phyloP scores from a whole-genome alignment of 805 yeast species.

The Candida germanica region DNA sequence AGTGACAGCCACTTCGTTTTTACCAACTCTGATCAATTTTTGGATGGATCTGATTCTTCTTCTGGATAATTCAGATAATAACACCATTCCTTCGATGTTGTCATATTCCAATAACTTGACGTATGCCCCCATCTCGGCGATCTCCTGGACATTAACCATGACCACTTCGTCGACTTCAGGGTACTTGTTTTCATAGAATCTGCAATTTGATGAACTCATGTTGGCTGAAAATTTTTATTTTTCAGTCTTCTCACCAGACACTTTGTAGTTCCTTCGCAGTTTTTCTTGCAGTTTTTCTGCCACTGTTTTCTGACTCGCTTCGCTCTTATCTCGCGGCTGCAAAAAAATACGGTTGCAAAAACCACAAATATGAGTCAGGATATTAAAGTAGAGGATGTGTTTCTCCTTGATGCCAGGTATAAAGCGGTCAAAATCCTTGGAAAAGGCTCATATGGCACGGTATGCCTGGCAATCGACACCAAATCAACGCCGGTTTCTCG shows the following conservation, averaged over 20 bases:
- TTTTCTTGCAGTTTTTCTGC: too few species aligned
- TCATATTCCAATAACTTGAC: slow-evolving; percentile 94
- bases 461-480: slow-evolving; percentile 69
- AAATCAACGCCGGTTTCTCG: slow-evolving; percentile 17
- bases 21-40: slow-evolving; percentile 95
- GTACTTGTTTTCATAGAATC: slow-evolving; percentile 96
- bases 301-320: too few species aligned
- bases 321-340: too few species aligned
- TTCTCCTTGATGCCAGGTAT: slow-evolving; percentile 62
- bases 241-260: too few species aligned
- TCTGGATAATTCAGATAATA: slow-evolving; percentile 92
- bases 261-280: too few species aligned
- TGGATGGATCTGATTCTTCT: slow-evolving; percentile 98
- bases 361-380: slow-evolving; percentile 4
- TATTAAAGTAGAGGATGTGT: slow-evolving; percentile 27
- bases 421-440: slow-evolving; percentile 60
- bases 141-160: slow-evolving; percentile 97
- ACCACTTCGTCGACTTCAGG: slow-evolving; percentile 99
- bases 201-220: slow-evolving; percentile 87
- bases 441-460: slow-evolving; percentile 84
- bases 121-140: slow-evolving; percentile 99
- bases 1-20: slow-evolving; percentile 97
- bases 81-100: slow-evolving; percentile 98
- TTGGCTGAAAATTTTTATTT: neutral
- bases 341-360: slow-evolving; percentile 1